Evolutionary conservation across 2,329 filamentous ascomycete genomes (phyloP), one percentile per base, ranked within the genome.

Genomic region (Onygena corvina): DNA sequence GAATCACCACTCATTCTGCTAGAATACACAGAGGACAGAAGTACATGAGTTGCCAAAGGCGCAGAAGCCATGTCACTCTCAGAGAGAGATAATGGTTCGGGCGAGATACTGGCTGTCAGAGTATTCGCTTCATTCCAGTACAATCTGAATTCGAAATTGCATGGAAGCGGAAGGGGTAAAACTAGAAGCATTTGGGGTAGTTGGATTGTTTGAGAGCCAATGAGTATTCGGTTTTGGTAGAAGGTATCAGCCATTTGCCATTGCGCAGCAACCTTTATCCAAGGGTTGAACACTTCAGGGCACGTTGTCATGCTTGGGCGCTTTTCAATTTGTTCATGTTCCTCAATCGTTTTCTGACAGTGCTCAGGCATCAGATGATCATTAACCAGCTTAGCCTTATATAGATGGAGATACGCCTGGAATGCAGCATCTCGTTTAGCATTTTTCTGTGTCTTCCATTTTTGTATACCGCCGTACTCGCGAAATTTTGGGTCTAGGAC

Each of bases 401-500:
- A 80, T 0, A 96, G 71, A 3, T 71, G 72, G 18, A 77, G 66
- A 59, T 89, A 94, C 1, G 88, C 85, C 59, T 86, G 77, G 53
- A 94, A 92, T 0, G 86, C 84, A 1, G 83, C 86, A 63, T 95
- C 90, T 59, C 84, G 86, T 56, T 73, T 80, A 0, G 88, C 87
- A 56, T 79, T 80, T 50, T 73, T 76, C 58, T 92, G 82, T 0
- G 80, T 84, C 8, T 56, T 64, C 88, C 88, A 95, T n/a, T 62
- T 54, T 30, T 61, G 54, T 23, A 63, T 61, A 47, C 82, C 77
- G 18, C 66, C 58, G 0, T 76, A 71, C 33, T 64, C 67, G 12
- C 84, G 77, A 7, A 87, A 64, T 9, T 73, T 63, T 3, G 73
- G 67, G n/a, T 84, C 75, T 0, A 96, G 69, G 3, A 77, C 82